Evolutionary conservation across 2,329 filamentous ascomycete species (phyloP), one percentile per base, ranked within the genome.

Genomic region (Colletotrichum sp.): DNA sequence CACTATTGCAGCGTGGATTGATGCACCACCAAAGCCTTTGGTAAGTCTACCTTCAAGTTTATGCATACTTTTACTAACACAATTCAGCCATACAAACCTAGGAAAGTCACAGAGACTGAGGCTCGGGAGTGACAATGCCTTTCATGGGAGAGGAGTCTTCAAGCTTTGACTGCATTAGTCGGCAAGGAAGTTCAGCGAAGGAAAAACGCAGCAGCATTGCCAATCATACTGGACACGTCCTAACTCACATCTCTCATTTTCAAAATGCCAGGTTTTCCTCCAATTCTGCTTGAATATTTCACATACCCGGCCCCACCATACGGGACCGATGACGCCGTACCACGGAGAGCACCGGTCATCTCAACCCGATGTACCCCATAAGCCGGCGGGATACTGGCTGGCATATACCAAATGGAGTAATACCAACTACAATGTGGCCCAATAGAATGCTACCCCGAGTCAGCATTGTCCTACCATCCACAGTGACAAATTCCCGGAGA

Each of bases 401-500:
- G 32, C 9, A 36, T 6, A 30, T 29, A 39, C n/a, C 3, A 27
- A 30, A n/a, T 29, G 2, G n/a, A 69, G 11, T 30, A n/a, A 22
- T 1, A 3, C 25, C 52, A 12, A 29, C n/a, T n/a, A 8, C 2
- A 57, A 12, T 0, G 3, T 19, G 12, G 8, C 0, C 32, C 22
- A 39, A 61, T 27, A 11, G 12, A 6, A 12, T 22, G 6, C 7
- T 19, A 19, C 59, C 32, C 30, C 6, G 52, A 69, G 52, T 69
- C 66, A 69, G n/a, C 3, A 39, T 69, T 22, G 19, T 22, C n/a
- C 27, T 29, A 15, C n/a, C 30, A 36, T 22, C 27, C 36, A 30
- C 16, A 39, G 25, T 69, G 52, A 69, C 32, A 69, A 69, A 69
- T 69, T 25, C 32, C 34, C 32, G 66, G 66, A 69, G 66, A 69